These are phyloP conservation scores for Chrysophaeum taylorii DNA, from an alignment of 352 stramenopile species.

Conservation along the genomic window DNA sequence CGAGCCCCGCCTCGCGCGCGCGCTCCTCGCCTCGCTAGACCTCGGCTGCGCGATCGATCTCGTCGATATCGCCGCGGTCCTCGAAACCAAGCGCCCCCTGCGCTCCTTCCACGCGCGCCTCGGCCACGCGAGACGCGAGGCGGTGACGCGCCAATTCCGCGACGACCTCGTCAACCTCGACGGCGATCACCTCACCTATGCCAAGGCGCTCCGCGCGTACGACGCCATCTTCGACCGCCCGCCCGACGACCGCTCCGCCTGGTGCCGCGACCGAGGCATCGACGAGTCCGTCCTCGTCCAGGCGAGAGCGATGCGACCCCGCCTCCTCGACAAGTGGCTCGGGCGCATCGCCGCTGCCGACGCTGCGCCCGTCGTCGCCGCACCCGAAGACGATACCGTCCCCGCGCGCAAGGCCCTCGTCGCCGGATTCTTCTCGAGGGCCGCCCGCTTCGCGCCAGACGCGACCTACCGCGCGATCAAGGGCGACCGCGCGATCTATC, in stretches of 20 bases:
- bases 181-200: conserved; percentile 39
- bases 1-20: conserved; percentile 53
- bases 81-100: not conserved
- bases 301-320: too few species aligned
- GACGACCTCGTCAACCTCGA: conserved; percentile 31
- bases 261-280: too few species aligned
- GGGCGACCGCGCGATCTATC: conserved; percentile 21
- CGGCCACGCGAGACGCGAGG: not conserved
- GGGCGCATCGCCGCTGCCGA: too few species aligned
- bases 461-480: conserved; percentile 36
- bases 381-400: conserved; percentile 18
- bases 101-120: not conserved
- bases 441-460: conserved; percentile 29
- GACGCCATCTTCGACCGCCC: too few species aligned
- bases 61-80: conserved; percentile 34
- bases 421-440: conserved; percentile 38
- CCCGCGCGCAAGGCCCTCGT: conserved; percentile 26
- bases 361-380: too few species aligned
- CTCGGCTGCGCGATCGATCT: conserved; percentile 52
- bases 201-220: not conserved
- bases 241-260: too few species aligned
- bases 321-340: too few species aligned
- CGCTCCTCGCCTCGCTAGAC: conserved; percentile 48
- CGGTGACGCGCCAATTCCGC: not conserved
- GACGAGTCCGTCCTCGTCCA: too few species aligned